These are phyloP conservation scores for Isoetes engelmannii DNA, from an alignment of 83 land plant genomes.

Conservation along the genomic window DNA sequence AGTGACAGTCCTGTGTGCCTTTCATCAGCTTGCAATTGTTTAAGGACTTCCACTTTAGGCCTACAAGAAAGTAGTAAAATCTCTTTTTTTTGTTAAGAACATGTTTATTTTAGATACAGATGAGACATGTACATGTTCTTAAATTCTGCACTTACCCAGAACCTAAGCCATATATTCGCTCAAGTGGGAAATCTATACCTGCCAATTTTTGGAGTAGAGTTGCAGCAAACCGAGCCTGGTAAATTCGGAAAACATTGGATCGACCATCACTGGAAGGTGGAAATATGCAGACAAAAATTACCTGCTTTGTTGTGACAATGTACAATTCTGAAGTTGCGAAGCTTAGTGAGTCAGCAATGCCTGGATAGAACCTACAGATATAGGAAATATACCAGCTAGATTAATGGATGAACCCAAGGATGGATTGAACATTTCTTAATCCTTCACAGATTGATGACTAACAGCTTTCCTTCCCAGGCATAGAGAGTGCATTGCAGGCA, in stretches of 20 bases:
- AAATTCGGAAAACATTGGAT: not conserved
- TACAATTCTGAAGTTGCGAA: slow-evolving; percentile 86
- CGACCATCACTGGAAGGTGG: not conserved
- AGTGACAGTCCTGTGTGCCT: no score
- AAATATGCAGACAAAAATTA: slow-evolving; percentile 17
- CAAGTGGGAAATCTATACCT: slow-evolving; percentile 72
- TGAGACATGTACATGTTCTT: no score
- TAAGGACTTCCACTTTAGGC: no score
- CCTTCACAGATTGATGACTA: no score
- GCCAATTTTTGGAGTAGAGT: slow-evolving; percentile 78
- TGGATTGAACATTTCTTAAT: not conserved
- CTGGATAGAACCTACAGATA: slow-evolving; percentile 83
- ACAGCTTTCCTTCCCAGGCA: no score
- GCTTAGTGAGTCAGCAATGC: slow-evolving; percentile 74
- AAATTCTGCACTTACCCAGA: no score
- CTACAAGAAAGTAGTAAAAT: no score
- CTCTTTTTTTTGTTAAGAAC: no score
- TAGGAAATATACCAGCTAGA: not conserved
- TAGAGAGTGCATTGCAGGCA: no score
- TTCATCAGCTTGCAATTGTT: no score
- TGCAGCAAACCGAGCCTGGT: slow-evolving; percentile 83
- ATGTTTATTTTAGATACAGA: no score
- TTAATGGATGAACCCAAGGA: not conserved
- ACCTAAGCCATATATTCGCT: slow-evolving; percentile 62
- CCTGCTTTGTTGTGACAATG: slow-evolving; percentile 98